Base-by-base conservation (phyloP, 352 stramenopile genomes). In the Globisporangium middletonii region DNA sequence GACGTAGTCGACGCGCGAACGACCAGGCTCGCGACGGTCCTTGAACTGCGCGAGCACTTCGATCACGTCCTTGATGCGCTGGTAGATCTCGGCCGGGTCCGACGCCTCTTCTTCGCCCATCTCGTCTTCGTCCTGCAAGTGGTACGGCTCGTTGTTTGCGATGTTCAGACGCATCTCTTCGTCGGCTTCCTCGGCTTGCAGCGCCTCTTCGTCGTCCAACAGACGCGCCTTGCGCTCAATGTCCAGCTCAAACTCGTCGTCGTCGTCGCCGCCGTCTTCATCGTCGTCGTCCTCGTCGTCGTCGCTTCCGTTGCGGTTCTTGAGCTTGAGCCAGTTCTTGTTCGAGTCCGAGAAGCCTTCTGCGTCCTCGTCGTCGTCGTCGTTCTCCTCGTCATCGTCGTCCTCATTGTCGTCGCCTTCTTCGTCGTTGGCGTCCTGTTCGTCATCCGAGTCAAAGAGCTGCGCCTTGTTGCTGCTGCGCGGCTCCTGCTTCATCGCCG, bases 21-120 rank as follows among this genome's bases (percentile, higher is more conserved):
- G 78, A 49, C 86, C 87, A n/a, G 82, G 74, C 67, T 99, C 93
- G 18, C 96, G 87, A 56, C 92, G 86, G 23, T 85, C 76, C 62
- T 97, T 98, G 63, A 99, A 99, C 59, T 99, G 89, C 23, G 85
- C 84, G 33, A 99, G 78, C 59, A 97, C 87, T 61, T 97, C 84
- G 37, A 97, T 77, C 57, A 97, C 80, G 59, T 97, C 92, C 76
- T 97, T 94, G 58, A 98, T 97, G 58, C 92, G 88, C 72, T 97
- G 86, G 67, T 97, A 94, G 53, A 97, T 72, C 47, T 94, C 85
- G 7, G 87, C 74, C 0, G 88, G 86, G 68, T 95, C 84, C 11
- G 76, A 73, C 50, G 75, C 84, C 8, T 75, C 64, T 0, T 84
- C 72, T 38, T 82, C 82, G 6, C 78, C 72, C 49, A 92, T 63